phyloP scores from a whole-genome alignment of 2,329 filamentous ascomycete genomes.

The Colletotrichum cordylinicola region DNA sequence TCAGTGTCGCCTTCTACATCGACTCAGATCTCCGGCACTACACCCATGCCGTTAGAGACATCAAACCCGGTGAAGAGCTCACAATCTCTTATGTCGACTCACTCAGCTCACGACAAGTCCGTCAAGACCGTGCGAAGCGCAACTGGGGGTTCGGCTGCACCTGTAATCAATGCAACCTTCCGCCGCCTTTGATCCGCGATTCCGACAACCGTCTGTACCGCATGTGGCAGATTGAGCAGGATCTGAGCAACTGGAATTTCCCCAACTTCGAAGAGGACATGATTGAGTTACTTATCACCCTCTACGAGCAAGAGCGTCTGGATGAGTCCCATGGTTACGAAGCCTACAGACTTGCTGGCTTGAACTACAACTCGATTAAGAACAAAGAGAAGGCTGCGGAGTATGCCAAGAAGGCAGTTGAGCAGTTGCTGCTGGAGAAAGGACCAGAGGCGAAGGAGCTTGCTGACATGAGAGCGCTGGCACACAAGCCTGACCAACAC shows the following conservation, averaged over 20 bases:
- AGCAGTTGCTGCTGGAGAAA: conserved; percentile 33
- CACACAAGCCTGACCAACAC: conserved; percentile 5
- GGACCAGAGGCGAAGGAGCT: not conserved
- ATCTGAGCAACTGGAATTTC: conserved; percentile 15
- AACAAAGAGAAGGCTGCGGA: conserved; percentile 41
- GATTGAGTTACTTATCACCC: conserved; percentile 22
- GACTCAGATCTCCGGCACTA: conserved; percentile 36
- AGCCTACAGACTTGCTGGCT: conserved; percentile 41
- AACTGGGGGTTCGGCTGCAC: conserved; percentile 33
- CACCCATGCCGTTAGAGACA: conserved; percentile 40
- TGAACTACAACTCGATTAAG: conserved; percentile 43
- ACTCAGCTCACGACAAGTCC: conserved; percentile 20
- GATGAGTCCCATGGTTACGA: conserved; percentile 32
- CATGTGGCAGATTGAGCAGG: conserved; percentile 25
- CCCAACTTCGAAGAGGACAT: conserved; percentile 22
- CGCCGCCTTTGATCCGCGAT: conserved; percentile 1
- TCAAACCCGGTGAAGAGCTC: conserved; percentile 37
- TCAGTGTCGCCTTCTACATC: conserved; percentile 32
- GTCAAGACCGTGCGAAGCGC: conserved; percentile 26
- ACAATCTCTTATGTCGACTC: conserved; percentile 35
- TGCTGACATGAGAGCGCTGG: conserved; percentile 7
- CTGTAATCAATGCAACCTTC: conserved; percentile 29
- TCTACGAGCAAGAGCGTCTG: conserved; percentile 26
- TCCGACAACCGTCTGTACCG: conserved; percentile 26
- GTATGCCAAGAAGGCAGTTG: conserved; percentile 42